Evolutionary conservation across 202 grass and related monocot genomes (phyloP).

Genomic region (Miscanthus sacchariflorus): DNA sequence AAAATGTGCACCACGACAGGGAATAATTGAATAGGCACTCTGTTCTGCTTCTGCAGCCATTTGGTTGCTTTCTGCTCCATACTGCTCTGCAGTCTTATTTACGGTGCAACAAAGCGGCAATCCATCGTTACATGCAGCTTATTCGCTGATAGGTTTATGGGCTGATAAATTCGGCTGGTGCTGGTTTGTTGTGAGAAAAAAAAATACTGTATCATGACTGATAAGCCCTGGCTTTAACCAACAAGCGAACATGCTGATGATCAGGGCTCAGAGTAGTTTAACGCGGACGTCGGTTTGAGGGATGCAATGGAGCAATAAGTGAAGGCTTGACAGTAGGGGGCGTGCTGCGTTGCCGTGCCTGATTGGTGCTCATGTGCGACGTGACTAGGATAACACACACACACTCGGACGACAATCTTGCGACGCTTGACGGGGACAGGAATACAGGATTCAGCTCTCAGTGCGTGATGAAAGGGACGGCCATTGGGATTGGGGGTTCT

Average conservation of each 20-base stretch:
- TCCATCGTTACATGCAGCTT: background rate
- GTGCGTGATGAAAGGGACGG: background rate
- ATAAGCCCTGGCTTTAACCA: no score
- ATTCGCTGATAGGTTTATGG: no score
- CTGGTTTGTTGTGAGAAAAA: no score
- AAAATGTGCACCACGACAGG: no score
- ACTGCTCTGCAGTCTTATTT: background rate
- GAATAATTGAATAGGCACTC: no score
- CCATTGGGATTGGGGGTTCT: background rate
- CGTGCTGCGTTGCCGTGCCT: background rate
- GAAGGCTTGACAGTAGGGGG: background rate
- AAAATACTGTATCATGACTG: no score
- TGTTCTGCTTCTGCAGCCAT: no score
- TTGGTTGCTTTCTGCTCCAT: background rate
- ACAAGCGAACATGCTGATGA: no score
- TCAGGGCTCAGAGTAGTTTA: background rate
- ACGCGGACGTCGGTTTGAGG: background rate
- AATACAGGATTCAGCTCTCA: background rate
- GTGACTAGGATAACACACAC: background rate
- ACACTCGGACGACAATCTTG: background rate
- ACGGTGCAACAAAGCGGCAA: background rate
- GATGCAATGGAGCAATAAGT: background rate
- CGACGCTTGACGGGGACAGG: background rate
- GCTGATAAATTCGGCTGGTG: no score
- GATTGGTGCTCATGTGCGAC: background rate